Evolutionary conservation across 2,329 filamentous ascomycete species (phyloP).

Genomic region (Aureobasidium leucospermi): DNA sequence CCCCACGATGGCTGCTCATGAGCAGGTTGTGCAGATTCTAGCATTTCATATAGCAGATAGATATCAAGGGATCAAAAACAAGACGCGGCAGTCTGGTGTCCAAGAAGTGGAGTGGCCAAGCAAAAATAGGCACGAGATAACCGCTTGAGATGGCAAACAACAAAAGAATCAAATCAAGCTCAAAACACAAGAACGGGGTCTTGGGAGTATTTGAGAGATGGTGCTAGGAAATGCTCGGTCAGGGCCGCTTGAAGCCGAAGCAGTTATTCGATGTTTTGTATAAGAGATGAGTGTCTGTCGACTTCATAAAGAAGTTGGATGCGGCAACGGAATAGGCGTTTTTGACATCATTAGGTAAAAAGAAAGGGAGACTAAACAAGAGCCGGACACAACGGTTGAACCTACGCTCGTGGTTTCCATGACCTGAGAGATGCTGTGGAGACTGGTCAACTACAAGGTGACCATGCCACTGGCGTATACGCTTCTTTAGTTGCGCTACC

Average conservation of each 20-base stretch:
- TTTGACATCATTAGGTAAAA: slow-evolving; percentile 15
- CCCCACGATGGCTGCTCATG: not conserved
- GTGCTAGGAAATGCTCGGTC: not conserved
- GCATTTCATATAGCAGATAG: not conserved
- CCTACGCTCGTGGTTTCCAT: not conserved
- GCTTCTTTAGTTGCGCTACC: not conserved
- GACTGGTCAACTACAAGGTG: not conserved
- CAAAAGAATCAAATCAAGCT: not conserved
- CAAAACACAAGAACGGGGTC: not conserved
- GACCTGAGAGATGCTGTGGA: not conserved
- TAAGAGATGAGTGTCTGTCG: slow-evolving; percentile 1
- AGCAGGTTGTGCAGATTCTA: not conserved
- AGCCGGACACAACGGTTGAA: not conserved
- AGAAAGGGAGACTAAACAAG: not conserved
- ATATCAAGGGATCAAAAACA: not conserved
- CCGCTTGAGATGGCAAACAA: not conserved
- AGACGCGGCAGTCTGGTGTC: not conserved
- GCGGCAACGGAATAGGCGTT: slow-evolving; percentile 10
- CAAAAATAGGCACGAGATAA: not conserved
- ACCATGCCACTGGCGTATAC: not conserved
- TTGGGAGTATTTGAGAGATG: not conserved
- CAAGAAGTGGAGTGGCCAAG: not conserved
- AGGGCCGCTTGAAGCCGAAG: not conserved
- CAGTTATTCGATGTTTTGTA: slow-evolving; percentile 6
- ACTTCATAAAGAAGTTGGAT: slow-evolving; percentile 4